Conservation (phyloP, 306 rosid genomes). For the Lupinus albus region DNA sequence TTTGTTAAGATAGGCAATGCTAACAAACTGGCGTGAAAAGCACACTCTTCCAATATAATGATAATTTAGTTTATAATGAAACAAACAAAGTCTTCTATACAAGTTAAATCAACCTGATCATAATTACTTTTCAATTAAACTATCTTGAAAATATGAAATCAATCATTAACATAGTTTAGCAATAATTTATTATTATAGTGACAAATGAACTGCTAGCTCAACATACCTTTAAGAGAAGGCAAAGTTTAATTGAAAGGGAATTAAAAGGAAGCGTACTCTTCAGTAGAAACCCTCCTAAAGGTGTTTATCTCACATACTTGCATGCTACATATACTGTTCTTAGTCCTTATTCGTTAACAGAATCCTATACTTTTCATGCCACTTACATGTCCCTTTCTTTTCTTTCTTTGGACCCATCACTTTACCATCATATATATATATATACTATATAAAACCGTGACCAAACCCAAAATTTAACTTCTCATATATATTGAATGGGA, state of each 20-base stretch:
- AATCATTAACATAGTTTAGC: conserved; percentile 12
- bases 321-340: conserved; percentile 39
- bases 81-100: neutral
- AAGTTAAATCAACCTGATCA: conserved; percentile 14
- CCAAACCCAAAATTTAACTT: too few species aligned
- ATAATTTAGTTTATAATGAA: neutral
- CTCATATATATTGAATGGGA: too few species aligned
- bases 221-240: conserved; percentile 32
- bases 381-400: conserved; percentile 42
- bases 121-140: conserved; percentile 25
- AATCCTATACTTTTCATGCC: conserved; percentile 24
- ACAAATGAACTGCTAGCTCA: conserved; percentile 33
- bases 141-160: conserved; percentile 11
- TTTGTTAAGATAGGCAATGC: too few species aligned
- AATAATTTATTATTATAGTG: conserved; percentile 35
- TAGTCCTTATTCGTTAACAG: conserved; percentile 33
- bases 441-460: too few species aligned
- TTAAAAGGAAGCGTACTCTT: conserved; percentile 31
- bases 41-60: conserved; percentile 5
- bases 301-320: conserved; percentile 34
- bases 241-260: conserved; percentile 10
- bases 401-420: conserved; percentile 37
- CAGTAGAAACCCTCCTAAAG: conserved; percentile 8
- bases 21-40: conserved; percentile 23
- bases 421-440: conserved; percentile 3